Conservation (phyloP, 2,329 filamentous ascomycete genomes). For the Fusarium pseudocircinatum region DNA sequence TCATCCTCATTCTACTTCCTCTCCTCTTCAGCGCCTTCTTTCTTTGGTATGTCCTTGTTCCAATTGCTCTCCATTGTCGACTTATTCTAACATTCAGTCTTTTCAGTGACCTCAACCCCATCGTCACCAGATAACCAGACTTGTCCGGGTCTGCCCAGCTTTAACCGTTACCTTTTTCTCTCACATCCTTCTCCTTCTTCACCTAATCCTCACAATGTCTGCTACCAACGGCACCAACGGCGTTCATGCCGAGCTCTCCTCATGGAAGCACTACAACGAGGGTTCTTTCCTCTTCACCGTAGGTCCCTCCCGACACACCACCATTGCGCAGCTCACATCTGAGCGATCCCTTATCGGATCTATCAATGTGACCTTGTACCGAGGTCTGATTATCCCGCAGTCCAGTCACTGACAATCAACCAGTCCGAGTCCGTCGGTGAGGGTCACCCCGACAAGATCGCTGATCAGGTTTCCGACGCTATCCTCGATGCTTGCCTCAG, state of each 20-base stretch:
- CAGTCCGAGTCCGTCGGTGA: conserved; percentile 89
- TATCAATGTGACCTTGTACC: background rate
- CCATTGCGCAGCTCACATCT: background rate
- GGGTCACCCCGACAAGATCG: conserved; percentile 96
- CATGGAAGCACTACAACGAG: conserved; percentile 63
- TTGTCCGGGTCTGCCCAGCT: conserved; percentile 33
- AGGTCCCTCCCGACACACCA: conserved; percentile 45
- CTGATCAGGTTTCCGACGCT: conserved; percentile 98
- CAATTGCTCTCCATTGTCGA: conserved; percentile 6
- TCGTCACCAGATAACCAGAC: conserved; percentile 36
- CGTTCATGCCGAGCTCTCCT: conserved; percentile 45
- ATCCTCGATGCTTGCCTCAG: conserved; percentile 97
- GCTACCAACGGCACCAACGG: conserved; percentile 56
- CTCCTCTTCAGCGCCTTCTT: conserved; percentile 21
- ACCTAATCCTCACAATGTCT: conserved; percentile 64
- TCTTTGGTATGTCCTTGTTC: conserved; percentile 9
- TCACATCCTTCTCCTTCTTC: conserved; percentile 16
- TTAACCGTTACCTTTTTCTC: conserved; percentile 33
- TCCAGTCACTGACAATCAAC: conserved; percentile 38
- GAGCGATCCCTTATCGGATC: background rate
- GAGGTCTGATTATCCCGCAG: conserved; percentile 11
- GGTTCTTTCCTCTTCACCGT: conserved; percentile 87
- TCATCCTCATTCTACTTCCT: conserved; percentile 28
- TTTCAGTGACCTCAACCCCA: conserved; percentile 37
- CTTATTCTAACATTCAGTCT: conserved; percentile 28